Evolutionary conservation across 2,329 filamentous ascomycete genomes (phyloP), one percentile per base, ranked within the genome.

Genomic region (Xylariaceae sp.): DNA sequence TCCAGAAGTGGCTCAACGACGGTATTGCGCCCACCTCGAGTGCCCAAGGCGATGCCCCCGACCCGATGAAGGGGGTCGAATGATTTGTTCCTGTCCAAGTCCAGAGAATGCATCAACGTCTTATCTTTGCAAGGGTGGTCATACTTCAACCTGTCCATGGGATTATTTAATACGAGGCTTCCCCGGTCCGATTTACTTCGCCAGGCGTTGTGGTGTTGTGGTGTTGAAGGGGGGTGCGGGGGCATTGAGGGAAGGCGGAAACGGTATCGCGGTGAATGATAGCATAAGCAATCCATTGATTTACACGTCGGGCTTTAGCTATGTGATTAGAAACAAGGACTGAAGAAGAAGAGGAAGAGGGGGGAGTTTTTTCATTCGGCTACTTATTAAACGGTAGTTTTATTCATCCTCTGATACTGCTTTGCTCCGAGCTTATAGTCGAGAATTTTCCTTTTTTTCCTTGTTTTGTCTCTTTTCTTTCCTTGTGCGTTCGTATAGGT

Each of bases 1-100:
- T 80, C 67, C 74, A 78, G 64, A 77, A 74, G 60, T 85, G 82
- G 80, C 74, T 78, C 67, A 76, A 78, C 50, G 79, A 83, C 30
- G 81, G 80, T 11, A 63, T 77, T 45, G 65, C 71, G 23, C 77
- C 77, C 2, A 70, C 71, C 17, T 67, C 69, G 55, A 71, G 72
- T 47, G 58, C 69, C 51, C 70, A 62, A 58, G 70, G 62, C 51
- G 67, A 67, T 2, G 56, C 44, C 11, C 61, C 60, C 23, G 59
- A 63, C 37, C 57, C 59, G 8, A 59, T 63, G 52, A 50, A 59
- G 23, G 52, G 49, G 9, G 47, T 55, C 2, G 51, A 34, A 37
- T 63, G 51, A 61, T 13, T 15, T 35, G 8, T 15, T n/a, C n/a
- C 2, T 13, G 8, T 13, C n/a, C 10, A 9, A 23, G 4, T 37